phyloP scores from a whole-genome alignment of 768 basidiomycete genomes.

The Hericium alpestre region DNA sequence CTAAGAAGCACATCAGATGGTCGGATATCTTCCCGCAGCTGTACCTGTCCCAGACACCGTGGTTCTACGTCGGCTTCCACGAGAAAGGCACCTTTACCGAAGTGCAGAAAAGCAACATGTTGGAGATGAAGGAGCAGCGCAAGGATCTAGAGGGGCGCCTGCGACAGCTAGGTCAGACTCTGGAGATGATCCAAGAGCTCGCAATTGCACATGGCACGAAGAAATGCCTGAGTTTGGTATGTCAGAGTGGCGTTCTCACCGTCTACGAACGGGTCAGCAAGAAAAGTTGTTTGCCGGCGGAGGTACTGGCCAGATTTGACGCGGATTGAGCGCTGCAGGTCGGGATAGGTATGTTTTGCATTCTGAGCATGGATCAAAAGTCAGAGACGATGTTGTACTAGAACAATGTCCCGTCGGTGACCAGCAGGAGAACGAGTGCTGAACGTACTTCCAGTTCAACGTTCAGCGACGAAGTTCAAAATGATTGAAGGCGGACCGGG shows the following conservation, averaged over 20 bases:
- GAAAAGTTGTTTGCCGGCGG: slow-evolving; percentile 3
- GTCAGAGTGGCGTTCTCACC: slow-evolving; percentile 2
- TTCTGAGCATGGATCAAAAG: too few relatives aligned
- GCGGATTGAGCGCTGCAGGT: background rate
- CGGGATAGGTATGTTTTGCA: too few relatives aligned
- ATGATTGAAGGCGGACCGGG: too few relatives aligned
- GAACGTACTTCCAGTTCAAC: too few relatives aligned
- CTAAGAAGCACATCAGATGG: slow-evolving; percentile 18
- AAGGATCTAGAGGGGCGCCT: slow-evolving; percentile 15
- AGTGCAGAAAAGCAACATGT: slow-evolving; percentile 32
- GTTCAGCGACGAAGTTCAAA: too few relatives aligned
- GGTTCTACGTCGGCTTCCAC: slow-evolving; percentile 52
- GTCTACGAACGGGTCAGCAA: slow-evolving; percentile 3
- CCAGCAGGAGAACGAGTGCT: too few relatives aligned
- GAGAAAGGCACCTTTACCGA: slow-evolving; percentile 38
- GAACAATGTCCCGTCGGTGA: too few relatives aligned
- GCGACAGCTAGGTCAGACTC: slow-evolving; percentile 15
- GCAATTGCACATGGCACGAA: slow-evolving; percentile 11
- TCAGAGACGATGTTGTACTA: too few relatives aligned
- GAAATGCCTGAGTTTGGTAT: slow-evolving; percentile 9
- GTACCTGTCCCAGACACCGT: slow-evolving; percentile 56
- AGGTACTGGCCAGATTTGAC: background rate
- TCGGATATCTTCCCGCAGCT: slow-evolving; percentile 49
- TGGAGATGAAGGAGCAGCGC: slow-evolving; percentile 12
- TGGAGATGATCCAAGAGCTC: slow-evolving; percentile 12